Percentiles rank a stretch among this genome's conserved stretches.
Evolutionary conservation across 345 rosid genomes (phyloP).

Genomic region (Hevea brasiliensis): DNA sequence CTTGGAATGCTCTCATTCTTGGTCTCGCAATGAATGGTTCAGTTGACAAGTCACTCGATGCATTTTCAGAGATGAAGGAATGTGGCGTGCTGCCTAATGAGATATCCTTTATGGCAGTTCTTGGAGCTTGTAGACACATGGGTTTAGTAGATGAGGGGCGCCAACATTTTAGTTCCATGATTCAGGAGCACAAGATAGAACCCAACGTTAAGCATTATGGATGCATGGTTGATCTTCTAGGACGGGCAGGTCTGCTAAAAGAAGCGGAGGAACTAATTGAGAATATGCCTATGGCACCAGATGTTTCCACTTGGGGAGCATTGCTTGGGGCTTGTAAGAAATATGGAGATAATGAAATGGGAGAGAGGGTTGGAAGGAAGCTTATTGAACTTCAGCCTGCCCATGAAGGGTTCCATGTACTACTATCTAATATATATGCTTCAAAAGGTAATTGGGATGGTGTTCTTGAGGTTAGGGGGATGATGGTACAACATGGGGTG

Average conservation of each 20-base stretch:
- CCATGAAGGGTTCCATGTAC: constrained; percentile 60
- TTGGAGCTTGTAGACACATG: constrained; percentile 64
- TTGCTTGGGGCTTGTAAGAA: constrained; percentile 63
- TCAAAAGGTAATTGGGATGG: constrained; percentile 56
- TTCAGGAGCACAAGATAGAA: constrained; percentile 41
- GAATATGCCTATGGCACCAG: constrained; percentile 61
- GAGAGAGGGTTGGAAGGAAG: constrained; percentile 58
- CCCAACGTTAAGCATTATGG: constrained; percentile 69
- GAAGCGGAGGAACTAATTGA: constrained; percentile 62
- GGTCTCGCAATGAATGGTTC: constrained; percentile 62
- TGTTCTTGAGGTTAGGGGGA: constrained; percentile 47
- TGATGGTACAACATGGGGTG: constrained; percentile 48
- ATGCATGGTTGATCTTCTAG: constrained; percentile 76
- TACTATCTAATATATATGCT: constrained; percentile 59
- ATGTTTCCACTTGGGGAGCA: constrained; percentile 70
- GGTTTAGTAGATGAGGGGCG: constrained; percentile 59
- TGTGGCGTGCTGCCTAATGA: constrained; percentile 45
- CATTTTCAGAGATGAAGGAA: constrained; percentile 49
- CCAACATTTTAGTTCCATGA: constrained; percentile 45
- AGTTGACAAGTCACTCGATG: constrained; percentile 41
- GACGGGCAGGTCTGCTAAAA: constrained; percentile 58
- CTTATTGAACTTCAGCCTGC: constrained; percentile 57
- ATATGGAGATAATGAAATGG: constrained; percentile 47
- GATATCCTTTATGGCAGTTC: constrained; percentile 51
- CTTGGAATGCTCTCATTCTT: constrained; percentile 58